Evolutionary conservation across 73 alveolate genomes (phyloP).

Genomic region (Tetrahymena borealis): DNA sequence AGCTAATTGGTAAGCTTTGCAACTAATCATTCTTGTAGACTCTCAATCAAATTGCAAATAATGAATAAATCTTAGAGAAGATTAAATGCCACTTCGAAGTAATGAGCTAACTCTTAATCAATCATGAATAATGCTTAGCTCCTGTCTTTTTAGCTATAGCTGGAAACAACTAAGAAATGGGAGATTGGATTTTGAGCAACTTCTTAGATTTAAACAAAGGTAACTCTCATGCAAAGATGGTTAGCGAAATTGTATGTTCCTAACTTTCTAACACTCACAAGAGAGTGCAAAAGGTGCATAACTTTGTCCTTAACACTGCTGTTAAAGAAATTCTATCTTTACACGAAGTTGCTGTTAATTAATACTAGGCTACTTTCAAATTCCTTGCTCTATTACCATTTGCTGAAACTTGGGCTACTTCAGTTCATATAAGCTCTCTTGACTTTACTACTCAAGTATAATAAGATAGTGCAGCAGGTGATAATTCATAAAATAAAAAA

Average conservation of each 20-base stretch:
- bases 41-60: slow-evolving; percentile 12
- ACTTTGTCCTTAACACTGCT: neutral
- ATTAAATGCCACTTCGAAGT: slow-evolving; percentile 18
- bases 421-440: neutral
- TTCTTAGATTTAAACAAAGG: slow-evolving; percentile 14
- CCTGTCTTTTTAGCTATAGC: slow-evolving; percentile 36
- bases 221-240: slow-evolving; percentile 38
- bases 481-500: neutral
- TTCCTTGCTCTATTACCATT: neutral
- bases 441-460: neutral
- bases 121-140: slow-evolving; percentile 33
- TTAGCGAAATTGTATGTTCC: slow-evolving; percentile 21
- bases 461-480: neutral
- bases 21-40: slow-evolving; percentile 4
- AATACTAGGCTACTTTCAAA: neutral
- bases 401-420: slow-evolving; percentile 27
- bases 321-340: neutral
- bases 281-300: slow-evolving; percentile 9
- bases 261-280: slow-evolving; percentile 5
- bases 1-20: slow-evolving; percentile 36
- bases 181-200: slow-evolving; percentile 31
- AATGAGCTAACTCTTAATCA: slow-evolving; percentile 1
- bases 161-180: slow-evolving; percentile 28
- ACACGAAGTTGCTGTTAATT: neutral
- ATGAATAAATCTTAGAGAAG: neutral